Percentiles rank a stretch among this genome's conserved stretches.
Evolutionary conservation across 2,329 filamentous ascomycete species (phyloP).

Genomic region (Davidsoniella neocaledoniae): DNA sequence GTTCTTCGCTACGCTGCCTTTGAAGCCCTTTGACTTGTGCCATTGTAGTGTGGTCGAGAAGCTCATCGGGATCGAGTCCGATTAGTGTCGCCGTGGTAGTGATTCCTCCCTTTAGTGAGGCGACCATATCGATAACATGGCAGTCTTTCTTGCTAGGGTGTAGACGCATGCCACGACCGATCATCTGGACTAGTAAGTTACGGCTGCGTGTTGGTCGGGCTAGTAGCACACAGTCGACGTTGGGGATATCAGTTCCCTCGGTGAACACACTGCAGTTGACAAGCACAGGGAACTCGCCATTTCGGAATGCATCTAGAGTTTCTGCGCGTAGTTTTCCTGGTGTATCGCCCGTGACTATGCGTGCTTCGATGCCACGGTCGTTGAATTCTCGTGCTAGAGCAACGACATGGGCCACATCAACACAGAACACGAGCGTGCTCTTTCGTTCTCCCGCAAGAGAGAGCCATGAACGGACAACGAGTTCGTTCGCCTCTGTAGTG

Average conservation of each 20-base stretch:
- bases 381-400: constrained; percentile 63
- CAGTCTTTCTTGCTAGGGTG: constrained; percentile 70
- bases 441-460: constrained; percentile 55
- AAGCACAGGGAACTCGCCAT: constrained; percentile 58
- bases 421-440: constrained; percentile 87
- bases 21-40: constrained; percentile 22
- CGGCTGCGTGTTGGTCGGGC: constrained; percentile 77
- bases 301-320: constrained; percentile 59
- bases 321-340: constrained; percentile 48
- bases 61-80: constrained; percentile 67
- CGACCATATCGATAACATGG: constrained; percentile 92
- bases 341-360: constrained; percentile 74
- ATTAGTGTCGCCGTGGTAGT: constrained; percentile 85
- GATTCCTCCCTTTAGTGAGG: constrained; percentile 67
- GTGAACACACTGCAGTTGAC: constrained; percentile 95
- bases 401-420: constrained; percentile 69
- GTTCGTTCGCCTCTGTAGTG: constrained; percentile 60
- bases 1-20: constrained; percentile 26
- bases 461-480: constrained; percentile 76
- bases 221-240: constrained; percentile 83
- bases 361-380: constrained; percentile 61
- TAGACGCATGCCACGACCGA: constrained; percentile 79
- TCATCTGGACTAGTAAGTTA: constrained; percentile 96
- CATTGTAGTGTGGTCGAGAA: constrained; percentile 51
- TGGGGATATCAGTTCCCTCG: constrained; percentile 94